phyloP scores from a whole-genome alignment of 805 yeast genomes.

The Cyberlindnera xylosilytica region DNA sequence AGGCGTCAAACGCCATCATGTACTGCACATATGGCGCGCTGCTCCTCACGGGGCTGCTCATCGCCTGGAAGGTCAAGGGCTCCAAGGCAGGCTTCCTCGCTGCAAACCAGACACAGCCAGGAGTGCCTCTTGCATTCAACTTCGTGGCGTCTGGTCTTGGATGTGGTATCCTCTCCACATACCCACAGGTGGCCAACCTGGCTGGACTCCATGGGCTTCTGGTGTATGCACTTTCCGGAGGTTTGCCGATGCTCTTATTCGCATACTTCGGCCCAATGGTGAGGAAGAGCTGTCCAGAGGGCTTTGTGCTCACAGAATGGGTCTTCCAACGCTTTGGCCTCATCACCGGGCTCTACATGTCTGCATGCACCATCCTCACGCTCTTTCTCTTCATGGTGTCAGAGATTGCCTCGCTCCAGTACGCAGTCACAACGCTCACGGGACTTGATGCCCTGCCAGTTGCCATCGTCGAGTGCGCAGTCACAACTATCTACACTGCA shows the following conservation, averaged over 20 bases:
- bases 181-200: conserved; percentile 80
- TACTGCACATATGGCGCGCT: conserved; percentile 57
- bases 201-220: conserved; percentile 86
- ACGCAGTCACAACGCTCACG: conserved; percentile 74
- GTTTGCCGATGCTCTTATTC: conserved; percentile 82
- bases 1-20: conserved; percentile 61
- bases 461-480: conserved; percentile 79
- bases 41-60: conserved; percentile 49
- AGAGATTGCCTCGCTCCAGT: conserved; percentile 77
- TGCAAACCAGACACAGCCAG: conserved; percentile 77
- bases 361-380: conserved; percentile 80
- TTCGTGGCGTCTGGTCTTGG: conserved; percentile 93
- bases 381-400: conserved; percentile 84
- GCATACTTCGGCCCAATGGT: conserved; percentile 80
- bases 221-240: conserved; percentile 75
- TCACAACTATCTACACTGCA: conserved; percentile 82
- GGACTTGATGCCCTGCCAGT: conserved; percentile 77
- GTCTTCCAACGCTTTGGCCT: conserved; percentile 79
- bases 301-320: conserved; percentile 93
- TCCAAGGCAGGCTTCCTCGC: conserved; percentile 56
- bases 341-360: conserved; percentile 67
- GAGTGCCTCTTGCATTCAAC: conserved; percentile 78
- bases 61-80: conserved; percentile 58
- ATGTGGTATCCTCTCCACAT: conserved; percentile 82
- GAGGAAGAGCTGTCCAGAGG: conserved; percentile 77